Percentiles rank a stretch among this genome's conserved stretches.
phyloP scores from a whole-genome alignment of 306 rosid species.

The Datisca glomerata region DNA sequence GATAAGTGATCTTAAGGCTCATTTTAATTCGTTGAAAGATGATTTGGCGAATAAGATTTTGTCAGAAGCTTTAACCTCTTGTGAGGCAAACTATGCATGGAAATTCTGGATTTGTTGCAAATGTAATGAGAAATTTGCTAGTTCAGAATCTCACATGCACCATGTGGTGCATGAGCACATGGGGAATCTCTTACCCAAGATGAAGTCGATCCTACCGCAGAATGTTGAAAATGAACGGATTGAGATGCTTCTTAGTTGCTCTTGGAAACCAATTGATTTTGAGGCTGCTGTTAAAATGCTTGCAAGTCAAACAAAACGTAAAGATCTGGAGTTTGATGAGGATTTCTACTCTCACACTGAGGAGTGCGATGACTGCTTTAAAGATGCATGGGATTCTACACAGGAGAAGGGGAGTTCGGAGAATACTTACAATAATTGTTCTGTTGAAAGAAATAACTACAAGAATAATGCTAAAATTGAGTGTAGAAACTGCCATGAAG shows the following conservation, averaged over 20 bases:
- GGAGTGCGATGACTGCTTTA: slow-evolving; percentile 38
- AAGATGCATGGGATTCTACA: slow-evolving; percentile 42
- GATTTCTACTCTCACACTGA: slow-evolving; percentile 27
- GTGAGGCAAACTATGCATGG: slow-evolving; percentile 59
- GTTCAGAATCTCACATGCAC: slow-evolving; percentile 53
- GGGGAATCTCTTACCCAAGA: slow-evolving; percentile 53
- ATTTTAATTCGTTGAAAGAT: slow-evolving; percentile 56
- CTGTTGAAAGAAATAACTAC: slow-evolving; percentile 22
- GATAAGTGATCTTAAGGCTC: slow-evolving; percentile 54
- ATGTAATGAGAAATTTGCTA: slow-evolving; percentile 44
- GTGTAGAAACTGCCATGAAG: slow-evolving; percentile 28
- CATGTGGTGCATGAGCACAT: slow-evolving; percentile 83
- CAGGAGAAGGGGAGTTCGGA: slow-evolving; percentile 29
- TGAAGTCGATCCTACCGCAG: slow-evolving; percentile 73
- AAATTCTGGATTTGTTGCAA: slow-evolving; percentile 77
- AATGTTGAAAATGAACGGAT: slow-evolving; percentile 65
- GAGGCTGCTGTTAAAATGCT: slow-evolving; percentile 66
- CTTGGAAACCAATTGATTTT: slow-evolving; percentile 84
- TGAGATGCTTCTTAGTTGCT: slow-evolving; percentile 64
- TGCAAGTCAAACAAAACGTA: slow-evolving; percentile 29
- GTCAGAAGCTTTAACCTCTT: slow-evolving; percentile 59
- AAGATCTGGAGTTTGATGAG: slow-evolving; percentile 30
- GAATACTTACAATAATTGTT: slow-evolving; percentile 19
- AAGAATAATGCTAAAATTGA: slow-evolving; percentile 27
- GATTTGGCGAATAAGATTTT: slow-evolving; percentile 40